Base-by-base conservation (phyloP, 768 basidiomycete species). In the Termitomyces sp. region DNA sequence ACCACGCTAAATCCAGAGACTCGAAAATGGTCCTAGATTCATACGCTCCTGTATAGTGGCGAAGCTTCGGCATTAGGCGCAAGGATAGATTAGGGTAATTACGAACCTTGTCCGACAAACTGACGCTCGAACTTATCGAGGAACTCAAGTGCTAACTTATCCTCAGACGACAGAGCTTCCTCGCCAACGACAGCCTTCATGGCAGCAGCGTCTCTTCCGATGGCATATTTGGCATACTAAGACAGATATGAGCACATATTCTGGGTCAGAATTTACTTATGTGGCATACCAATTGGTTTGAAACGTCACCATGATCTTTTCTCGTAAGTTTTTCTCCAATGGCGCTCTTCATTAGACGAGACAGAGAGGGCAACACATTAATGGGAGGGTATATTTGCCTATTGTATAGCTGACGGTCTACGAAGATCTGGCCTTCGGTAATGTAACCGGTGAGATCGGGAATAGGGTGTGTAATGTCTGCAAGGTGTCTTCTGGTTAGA, bases 111-210 rank as follows among this genome's bases (percentile, higher is more conserved):
- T 35, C 91, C 91, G 42, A 99, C 97, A 72, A 98, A 99, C 65
- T 95, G 88, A 54, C 85, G 88, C 75, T 99, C 97, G 72, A 99
- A 99, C 73, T 96, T 93, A 68, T 96, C 94, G 62, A 99, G 74
- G 80, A 99, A 99, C 72, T 98, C 95, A 48, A 99, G 76, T 9
- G 96, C 95, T 39, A 97, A 81, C 75, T 97, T 98, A 73, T 99
- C 97, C 72, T 98, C 97, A 0, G 84, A 75, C 43, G 91, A 94
- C 64, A 98, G 73, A 21, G 97, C 95, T 72, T 99, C 97, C 74
- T 98, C 97, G 65, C 97, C 97, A 51, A 99, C 97, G 42, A 98
- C 97, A 58, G 97, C 97, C 72, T 98, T 98, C 97, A 99, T 99
- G 12, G 94, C 81, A 2, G 95, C 94, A 47, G 95, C 96, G 67